Conservation (phyloP, 2,329 filamentous ascomycete genomes). For the Teratosphaeria pseudoeucalypti region DNA sequence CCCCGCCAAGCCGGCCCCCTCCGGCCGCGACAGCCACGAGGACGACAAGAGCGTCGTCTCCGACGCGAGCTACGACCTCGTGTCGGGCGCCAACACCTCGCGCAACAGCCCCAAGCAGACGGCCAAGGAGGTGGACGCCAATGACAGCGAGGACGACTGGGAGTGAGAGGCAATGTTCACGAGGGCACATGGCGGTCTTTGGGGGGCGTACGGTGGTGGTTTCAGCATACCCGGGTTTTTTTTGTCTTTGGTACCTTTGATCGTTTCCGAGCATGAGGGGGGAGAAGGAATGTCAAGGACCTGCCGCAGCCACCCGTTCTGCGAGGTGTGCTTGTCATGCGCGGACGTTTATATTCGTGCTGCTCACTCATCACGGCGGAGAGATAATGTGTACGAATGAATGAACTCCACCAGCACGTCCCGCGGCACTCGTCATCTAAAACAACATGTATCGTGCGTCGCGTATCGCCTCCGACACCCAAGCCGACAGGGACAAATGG, state of each 20-base stretch:
- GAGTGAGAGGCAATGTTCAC: slow-evolving; percentile 14
- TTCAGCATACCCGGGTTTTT: background rate
- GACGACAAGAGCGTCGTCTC: slow-evolving; percentile 77
- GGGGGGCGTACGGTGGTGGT: background rate
- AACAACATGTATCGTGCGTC: too few relatives aligned
- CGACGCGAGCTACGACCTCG: slow-evolving; percentile 91
- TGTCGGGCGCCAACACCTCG: slow-evolving; percentile 58
- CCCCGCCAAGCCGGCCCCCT: slow-evolving; percentile 43
- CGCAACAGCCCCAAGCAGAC: slow-evolving; percentile 54
- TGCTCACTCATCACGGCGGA: too few relatives aligned
- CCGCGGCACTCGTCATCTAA: too few relatives aligned
- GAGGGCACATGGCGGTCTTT: background rate
- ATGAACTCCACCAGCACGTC: too few relatives aligned
- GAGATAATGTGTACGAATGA: too few relatives aligned
- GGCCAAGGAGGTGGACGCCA: slow-evolving; percentile 22
- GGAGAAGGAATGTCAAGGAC: background rate
- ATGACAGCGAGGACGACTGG: slow-evolving; percentile 27
- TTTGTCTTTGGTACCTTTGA: background rate
- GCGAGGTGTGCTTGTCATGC: too few relatives aligned
- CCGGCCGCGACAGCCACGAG: slow-evolving; percentile 66
- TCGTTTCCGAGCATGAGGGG: background rate
- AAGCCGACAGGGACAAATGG: too few relatives aligned
- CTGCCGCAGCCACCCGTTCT: too few relatives aligned
- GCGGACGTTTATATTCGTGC: too few relatives aligned
- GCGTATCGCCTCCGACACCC: too few relatives aligned